Conservation (phyloP, 345 rosid species). For the Mangifera indica region DNA sequence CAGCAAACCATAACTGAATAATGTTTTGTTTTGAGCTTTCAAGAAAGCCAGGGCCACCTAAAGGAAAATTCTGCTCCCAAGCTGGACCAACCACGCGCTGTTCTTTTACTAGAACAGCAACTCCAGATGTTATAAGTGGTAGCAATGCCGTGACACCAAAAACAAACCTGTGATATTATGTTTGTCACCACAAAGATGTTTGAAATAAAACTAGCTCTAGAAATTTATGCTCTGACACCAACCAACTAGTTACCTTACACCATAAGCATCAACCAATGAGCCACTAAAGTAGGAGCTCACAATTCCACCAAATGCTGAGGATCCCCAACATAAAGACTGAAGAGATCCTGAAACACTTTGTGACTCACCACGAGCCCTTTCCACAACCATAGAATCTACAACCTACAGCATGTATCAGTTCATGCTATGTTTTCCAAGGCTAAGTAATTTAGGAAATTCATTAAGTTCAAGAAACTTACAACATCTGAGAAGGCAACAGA, state of each 20-base stretch:
- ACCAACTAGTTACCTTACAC: conserved; percentile 63
- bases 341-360: conserved; percentile 89
- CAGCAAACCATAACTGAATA: conserved; percentile 68
- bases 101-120: conserved; percentile 90
- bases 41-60: conserved; percentile 48
- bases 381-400: conserved; percentile 99
- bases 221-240: conserved; percentile 1
- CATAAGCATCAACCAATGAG: conserved; percentile 82
- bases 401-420: conserved; percentile 49
- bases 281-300: conserved; percentile 97
- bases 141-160: conserved; percentile 90
- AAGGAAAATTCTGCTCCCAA: conserved; percentile 39
- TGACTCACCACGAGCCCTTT: conserved; percentile 97
- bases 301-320: conserved; percentile 96
- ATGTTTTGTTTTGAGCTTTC: conserved; percentile 66
- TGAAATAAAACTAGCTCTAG: conserved; percentile 3
- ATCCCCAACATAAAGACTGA: conserved; percentile 97
- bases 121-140: conserved; percentile 84
- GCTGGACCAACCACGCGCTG: conserved; percentile 50
- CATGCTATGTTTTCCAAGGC: conserved; percentile 13
- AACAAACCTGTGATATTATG: conserved; percentile 69
- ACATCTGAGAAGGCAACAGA: conserved; percentile 99
- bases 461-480: conserved; percentile 42
- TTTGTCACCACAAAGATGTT: conserved; percentile 22
- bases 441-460: background rate